Evolutionary conservation across 352 stramenopile genomes (phyloP), one percentile per base, ranked within the genome.

Genomic region (Globisporangium cederbergense): DNA sequence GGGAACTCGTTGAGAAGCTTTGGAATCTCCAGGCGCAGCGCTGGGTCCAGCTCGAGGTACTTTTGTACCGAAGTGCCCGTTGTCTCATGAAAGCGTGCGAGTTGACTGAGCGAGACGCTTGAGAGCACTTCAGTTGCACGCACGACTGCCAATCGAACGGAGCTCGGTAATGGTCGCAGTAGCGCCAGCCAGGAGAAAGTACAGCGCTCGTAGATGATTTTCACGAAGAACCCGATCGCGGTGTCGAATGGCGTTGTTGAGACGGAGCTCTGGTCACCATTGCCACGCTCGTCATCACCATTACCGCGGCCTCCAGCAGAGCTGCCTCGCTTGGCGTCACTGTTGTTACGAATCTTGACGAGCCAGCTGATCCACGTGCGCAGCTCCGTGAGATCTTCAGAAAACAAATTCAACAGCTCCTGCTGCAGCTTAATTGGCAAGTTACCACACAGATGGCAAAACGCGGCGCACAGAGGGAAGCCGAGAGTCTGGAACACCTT

Each of bases 401-500:
- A 66, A 38, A 89, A 90, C n/a, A 86, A 49, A 4, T 74, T 68
- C 13, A 85, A 78, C n/a, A 84, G 71, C 14, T 85, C 81, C 46
- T 86, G 79, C 63, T 84, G 79, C 34, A 74, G 67, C 52, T 77
- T 83, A 49, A 81, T 67, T 2, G 78, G 46, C 4, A 90, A 36
- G 5, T 71, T 75, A 13, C 65, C 56, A 2, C 68, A 75, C 22
- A 90, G 62, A 9, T 63, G 32, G 43, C 77, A 86, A 57, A 84
- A 84, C 25, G 71, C 72, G 45, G 70, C 57, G 11, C 66, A 70
- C 14, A 73, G 57, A 10, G 67, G 50, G 7, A 73, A 57, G 0
- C 77, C 77, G 32, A 90, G 62, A 2, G 79, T 74, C 62, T 86
- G 79, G 46, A 89, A 79, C 38, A 81, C 79, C 61, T 82, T 84